Conservation (phyloP, 345 rosid species). For the Euphorbia pulcherrima region DNA sequence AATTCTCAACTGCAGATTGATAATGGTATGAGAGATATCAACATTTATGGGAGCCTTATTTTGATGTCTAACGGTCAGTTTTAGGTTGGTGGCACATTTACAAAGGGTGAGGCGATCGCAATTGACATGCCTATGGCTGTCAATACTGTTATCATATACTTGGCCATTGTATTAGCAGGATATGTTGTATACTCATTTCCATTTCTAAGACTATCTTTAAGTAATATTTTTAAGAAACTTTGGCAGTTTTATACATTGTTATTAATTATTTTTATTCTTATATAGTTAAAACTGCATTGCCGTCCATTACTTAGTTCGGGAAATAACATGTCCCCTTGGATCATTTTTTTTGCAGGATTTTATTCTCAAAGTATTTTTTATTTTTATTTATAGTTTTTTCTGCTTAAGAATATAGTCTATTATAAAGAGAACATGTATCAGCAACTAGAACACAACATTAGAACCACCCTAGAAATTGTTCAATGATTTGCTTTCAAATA, state of each 20-base stretch:
- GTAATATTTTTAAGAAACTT: neutral
- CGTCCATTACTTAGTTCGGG: conserved; percentile 5
- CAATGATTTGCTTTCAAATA: too few species aligned
- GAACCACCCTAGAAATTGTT: too few species aligned
- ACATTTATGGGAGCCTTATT: neutral
- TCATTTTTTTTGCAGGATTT: conserved; percentile 54
- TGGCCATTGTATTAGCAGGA: conserved; percentile 78
- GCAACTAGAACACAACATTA: too few species aligned
- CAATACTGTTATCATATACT: conserved; percentile 71
- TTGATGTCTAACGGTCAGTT: neutral
- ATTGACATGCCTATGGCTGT: conserved; percentile 96
- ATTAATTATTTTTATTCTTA: neutral
- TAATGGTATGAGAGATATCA: neutral
- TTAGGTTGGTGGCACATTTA: conserved; percentile 78
- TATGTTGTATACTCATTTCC: conserved; percentile 60
- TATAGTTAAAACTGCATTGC: too few species aligned
- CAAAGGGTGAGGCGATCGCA: conserved; percentile 79
- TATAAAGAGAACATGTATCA: too few species aligned
- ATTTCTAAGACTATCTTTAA: conserved; percentile 82
- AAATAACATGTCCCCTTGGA: neutral
- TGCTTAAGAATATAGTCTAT: too few species aligned
- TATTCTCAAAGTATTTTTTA: conserved; percentile 69
- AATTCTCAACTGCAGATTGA: neutral
- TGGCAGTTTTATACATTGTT: neutral
- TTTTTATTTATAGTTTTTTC: too few species aligned